Evolutionary conservation across 2,329 filamentous ascomycete species (phyloP), one percentile per base, ranked within the genome.

Genomic region (Sordariomycetes sp.): DNA sequence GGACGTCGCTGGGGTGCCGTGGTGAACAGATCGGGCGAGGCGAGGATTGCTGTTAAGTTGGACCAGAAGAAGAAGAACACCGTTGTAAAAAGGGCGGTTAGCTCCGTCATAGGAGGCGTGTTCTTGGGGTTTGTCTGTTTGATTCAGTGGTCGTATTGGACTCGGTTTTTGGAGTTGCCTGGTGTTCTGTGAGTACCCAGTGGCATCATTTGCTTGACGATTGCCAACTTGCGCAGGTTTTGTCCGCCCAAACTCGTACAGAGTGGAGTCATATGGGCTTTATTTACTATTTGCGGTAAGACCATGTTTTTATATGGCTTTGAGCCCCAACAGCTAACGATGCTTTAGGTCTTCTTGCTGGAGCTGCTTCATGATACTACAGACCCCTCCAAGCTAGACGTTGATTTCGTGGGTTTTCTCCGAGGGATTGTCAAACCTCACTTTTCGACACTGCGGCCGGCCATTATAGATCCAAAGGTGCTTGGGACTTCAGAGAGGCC

Each of bases 1-100:
- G 40, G 40, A 0, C 23, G 41, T 3, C 46, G 39, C 21, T 48
- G 46, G 46, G 42, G 43, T 3, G 46, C 40, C 6, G 39, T 35
- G 2, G 35, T 47, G 8, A 30, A 18, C 10, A 29, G 19, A 2
- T 42, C 45, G n/a, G 46, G 46, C 1, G 36, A 20, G 18, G 37
- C 46, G 2, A 42, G 27, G 7, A 20, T 48, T 11, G 32, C 34
- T 14, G 16, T 27, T 2, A 23, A 46, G 14, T 36, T 42, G 31
- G 34, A 37, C 14, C 34, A 29, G 30, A 34, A 7, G 21, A 33
- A 21, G 4, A 27, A 27, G 25, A 15, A 12, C 25, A 27, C 16
- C 25, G 25, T 15, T 27, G 6, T 30, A 4, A 46, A 47, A 32
- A 39, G 40, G 7, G 14, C 9, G 3, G 39, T 33, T 10, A 39